A percentile compares a stretch with the other conserved stretches of the same genome.
Evolutionary conservation across 2,329 filamentous ascomycete species (phyloP).

Genomic region (Colletotrichum horii): DNA sequence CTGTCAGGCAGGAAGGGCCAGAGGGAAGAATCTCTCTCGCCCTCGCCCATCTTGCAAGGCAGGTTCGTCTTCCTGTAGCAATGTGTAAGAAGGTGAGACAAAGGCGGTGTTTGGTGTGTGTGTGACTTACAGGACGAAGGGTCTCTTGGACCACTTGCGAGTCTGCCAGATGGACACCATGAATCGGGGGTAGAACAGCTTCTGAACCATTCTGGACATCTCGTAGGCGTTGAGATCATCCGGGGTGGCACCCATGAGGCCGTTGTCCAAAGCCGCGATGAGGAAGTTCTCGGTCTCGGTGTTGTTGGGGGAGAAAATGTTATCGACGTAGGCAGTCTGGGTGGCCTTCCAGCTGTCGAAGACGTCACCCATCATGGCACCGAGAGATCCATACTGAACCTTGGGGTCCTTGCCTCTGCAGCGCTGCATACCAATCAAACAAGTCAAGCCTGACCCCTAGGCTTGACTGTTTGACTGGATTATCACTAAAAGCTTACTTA

Average conservation of each 20-base stretch:
- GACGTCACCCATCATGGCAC: background rate
- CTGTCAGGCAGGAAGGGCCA: background rate
- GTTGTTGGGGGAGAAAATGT: background rate
- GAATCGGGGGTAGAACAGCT: background rate
- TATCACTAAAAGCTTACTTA: too few relatives aligned
- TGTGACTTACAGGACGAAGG: background rate
- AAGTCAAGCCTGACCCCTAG: too few relatives aligned
- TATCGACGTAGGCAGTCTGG: background rate
- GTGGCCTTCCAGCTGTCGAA: slow-evolving; percentile 2
- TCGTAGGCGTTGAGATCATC: background rate
- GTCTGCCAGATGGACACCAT: background rate
- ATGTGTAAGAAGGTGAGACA: background rate
- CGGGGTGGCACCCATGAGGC: background rate
- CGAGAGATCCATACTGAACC: background rate
- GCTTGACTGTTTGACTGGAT: too few relatives aligned
- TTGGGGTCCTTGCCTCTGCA: background rate
- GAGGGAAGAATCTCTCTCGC: background rate
- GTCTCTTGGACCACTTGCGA: background rate
- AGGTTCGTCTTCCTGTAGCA: background rate
- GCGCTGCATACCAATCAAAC: too few relatives aligned
- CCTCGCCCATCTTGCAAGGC: background rate
- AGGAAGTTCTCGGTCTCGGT: background rate
- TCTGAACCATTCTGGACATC: background rate
- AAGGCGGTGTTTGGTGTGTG: background rate
- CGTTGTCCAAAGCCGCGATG: background rate